phyloP scores from a whole-genome alignment of 305 asterid species.

The Petunia hybrid region DNA sequence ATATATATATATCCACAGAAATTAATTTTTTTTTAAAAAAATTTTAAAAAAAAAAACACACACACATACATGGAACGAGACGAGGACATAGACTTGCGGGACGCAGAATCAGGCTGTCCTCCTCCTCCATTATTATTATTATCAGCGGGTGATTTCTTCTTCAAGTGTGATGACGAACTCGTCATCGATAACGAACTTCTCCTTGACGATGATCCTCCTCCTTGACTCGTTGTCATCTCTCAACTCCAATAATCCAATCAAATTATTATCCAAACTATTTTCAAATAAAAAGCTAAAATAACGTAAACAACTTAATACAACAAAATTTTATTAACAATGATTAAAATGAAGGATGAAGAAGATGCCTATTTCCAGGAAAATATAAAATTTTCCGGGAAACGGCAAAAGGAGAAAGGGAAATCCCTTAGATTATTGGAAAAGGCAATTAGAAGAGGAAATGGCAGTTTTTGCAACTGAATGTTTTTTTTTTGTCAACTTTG shows the following conservation, averaged over 20 bases:
- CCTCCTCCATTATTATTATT: conserved; percentile 40
- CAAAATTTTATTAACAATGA: background rate
- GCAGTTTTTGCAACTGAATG: background rate
- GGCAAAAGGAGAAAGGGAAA: conserved; percentile 14
- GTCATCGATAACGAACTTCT: conserved; percentile 58
- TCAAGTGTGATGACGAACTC: conserved; percentile 48
- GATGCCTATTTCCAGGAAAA: conserved; percentile 16
- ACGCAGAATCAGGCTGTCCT: conserved; percentile 39
- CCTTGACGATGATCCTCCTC: conserved; percentile 71
- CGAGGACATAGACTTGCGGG: conserved; percentile 57
- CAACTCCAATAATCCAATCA: conserved; percentile 12
- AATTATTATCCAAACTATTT: background rate
- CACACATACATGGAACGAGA: conserved; percentile 75
- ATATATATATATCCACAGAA: background rate
- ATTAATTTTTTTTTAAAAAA: background rate
- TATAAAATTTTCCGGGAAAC: conserved; percentile 27
- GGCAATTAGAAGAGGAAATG: background rate
- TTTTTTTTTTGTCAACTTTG: background rate
- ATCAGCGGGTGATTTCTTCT: conserved; percentile 47
- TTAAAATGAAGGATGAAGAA: background rate
- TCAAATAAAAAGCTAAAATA: background rate
- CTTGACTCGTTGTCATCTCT: conserved; percentile 71
- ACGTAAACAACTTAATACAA: background rate
- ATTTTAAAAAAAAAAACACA: background rate
- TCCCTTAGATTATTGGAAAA: background rate